Conservation (phyloP, 2,329 filamentous ascomycete species). For the Cladobotryum protrusum region DNA sequence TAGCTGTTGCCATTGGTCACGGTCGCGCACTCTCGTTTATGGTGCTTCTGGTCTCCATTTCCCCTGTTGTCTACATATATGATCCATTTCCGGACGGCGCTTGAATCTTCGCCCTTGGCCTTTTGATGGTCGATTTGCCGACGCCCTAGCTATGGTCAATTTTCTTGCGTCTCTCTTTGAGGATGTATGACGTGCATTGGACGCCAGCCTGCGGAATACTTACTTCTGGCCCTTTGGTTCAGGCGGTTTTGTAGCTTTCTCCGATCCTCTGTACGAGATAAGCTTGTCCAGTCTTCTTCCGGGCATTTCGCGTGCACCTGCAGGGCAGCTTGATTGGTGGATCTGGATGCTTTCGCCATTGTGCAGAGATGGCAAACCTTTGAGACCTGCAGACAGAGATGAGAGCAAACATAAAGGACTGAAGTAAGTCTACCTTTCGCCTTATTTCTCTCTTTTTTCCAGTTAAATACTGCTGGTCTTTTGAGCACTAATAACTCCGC, state of each 20-base stretch:
- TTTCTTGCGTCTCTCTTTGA: not conserved
- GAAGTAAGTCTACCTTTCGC: too few species aligned
- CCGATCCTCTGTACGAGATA: conserved; percentile 1
- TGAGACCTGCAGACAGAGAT: too few species aligned
- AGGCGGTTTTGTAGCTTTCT: conserved; percentile 12
- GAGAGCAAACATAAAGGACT: too few species aligned
- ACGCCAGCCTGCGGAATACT: not conserved
- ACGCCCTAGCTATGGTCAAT: not conserved
- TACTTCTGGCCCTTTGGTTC: conserved; percentile 13
- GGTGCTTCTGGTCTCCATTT: not conserved
- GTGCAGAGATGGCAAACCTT: too few species aligned
- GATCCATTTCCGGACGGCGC: not conserved
- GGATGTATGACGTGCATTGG: too few species aligned
- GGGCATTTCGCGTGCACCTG: not conserved
- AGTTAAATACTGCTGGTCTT: too few species aligned
- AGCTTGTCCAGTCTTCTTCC: not conserved
- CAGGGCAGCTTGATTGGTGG: too few species aligned
- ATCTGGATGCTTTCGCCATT: too few species aligned
- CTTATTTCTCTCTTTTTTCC: too few species aligned
- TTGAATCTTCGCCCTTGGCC: not conserved
- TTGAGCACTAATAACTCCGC: too few species aligned
- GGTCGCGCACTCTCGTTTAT: not conserved
- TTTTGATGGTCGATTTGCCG: conserved; percentile 1
- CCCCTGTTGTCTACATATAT: not conserved
- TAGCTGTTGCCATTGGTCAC: too few species aligned